These are phyloP conservation scores for Phlebopus sp. DNA, from an alignment of 1,284 basidiomycete species.

Conservation along the genomic window DNA sequence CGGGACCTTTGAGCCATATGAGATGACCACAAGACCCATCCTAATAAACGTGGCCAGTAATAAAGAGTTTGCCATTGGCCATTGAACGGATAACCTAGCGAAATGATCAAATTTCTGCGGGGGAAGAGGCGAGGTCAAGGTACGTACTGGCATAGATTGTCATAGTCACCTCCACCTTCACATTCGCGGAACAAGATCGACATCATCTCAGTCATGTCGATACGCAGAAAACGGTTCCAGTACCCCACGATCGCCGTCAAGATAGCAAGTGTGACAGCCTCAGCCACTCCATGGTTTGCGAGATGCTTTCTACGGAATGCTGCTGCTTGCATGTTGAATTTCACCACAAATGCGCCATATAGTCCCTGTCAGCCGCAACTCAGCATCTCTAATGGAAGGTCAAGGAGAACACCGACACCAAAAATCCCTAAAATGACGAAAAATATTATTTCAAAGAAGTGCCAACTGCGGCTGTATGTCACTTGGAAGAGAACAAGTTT, in stretches of 20 bases:
- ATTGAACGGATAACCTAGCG: slow-evolving; percentile 81
- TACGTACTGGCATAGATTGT: slow-evolving; percentile 92
- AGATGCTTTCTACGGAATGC: slow-evolving; percentile 92
- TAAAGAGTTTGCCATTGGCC: slow-evolving; percentile 92
- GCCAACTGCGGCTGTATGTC: slow-evolving; percentile 97
- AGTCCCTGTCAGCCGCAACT: slow-evolving; percentile 62
- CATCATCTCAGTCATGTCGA: slow-evolving; percentile 98
- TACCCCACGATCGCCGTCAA: slow-evolving; percentile 92
- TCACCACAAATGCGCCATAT: slow-evolving; percentile 96
- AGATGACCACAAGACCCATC: slow-evolving; percentile 83
- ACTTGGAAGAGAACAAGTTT: slow-evolving; percentile 98
- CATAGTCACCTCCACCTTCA: slow-evolving; percentile 89
- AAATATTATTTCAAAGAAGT: slow-evolving; percentile 98
- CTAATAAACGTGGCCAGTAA: slow-evolving; percentile 90
- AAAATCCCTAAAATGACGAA: slow-evolving; percentile 95
- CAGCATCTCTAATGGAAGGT: slow-evolving; percentile 1
- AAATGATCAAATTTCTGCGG: slow-evolving; percentile 11
- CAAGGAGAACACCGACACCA: slow-evolving; percentile 58
- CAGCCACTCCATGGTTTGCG: slow-evolving; percentile 79
- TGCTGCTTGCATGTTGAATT: slow-evolving; percentile 94
- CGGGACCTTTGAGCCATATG: slow-evolving; percentile 96
- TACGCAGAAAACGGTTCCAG: slow-evolving; percentile 91
- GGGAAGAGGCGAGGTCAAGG: slow-evolving; percentile 1
- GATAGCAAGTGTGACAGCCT: slow-evolving; percentile 85
- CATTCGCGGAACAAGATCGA: slow-evolving; percentile 97